Evolutionary conservation across 805 yeast species (phyloP), one percentile per base, ranked within the genome.

Genomic region (Pichia exigua): DNA sequence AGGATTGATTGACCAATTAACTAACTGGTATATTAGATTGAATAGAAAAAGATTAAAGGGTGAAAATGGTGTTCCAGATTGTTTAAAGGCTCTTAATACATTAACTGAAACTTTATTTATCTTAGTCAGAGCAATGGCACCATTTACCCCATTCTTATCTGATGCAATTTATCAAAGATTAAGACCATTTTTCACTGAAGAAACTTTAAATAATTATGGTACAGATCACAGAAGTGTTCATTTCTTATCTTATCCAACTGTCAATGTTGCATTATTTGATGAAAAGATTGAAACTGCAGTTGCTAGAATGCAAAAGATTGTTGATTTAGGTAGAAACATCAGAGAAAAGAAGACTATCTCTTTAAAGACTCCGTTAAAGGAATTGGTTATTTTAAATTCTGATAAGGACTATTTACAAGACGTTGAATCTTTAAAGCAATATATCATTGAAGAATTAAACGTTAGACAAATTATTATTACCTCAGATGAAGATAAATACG

Each of bases 41-140:
- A 94, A 94, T 76, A 91, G 99, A 76, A 83, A 89, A 75, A 92
- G 99, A 77, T 81, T 94, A 65, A 94, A 94, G 84, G 98, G 98
- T 67, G 94, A 85, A 65, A 84, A 79, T 54, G 97, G 96, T 54
- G 71, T 80, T 48, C 85, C 82, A 51, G 99, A 94, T 66, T 85
- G 97, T 62, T 69, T 82, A 60, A 79, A 79, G 63, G 97, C 97
- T 46, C 78, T 94, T 64, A 94, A 94, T 73, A 87, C 97, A 24
- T 75, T 94, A 69, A 83, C 91, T 52, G 96, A 90, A 68, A 96
- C 94, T 35, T 75, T 91, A 61, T 86, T 87, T 69, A 88, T 89
- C 45, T 82, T 94, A 64, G 85, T 82, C 48, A 83, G 97, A 67
- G 95, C 96, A 46, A 92, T 94, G 97, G 98, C 98, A 53, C 99